Conservation (phyloP, 1,139 yeast genomes). For the Ogataea hybrid region DNA sequence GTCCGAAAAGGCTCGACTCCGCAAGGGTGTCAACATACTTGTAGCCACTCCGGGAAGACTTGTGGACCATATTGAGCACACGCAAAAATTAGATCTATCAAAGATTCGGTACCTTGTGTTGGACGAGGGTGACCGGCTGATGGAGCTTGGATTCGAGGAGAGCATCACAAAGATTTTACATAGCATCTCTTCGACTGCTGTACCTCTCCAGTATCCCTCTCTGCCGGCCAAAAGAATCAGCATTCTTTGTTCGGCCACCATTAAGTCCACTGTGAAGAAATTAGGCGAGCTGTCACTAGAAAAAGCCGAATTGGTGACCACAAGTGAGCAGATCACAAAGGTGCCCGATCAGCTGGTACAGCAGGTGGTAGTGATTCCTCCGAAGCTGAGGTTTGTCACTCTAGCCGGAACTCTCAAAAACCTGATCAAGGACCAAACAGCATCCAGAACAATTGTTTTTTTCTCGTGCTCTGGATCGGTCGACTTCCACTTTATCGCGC, state of each 20-base stretch:
- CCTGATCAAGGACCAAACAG: conserved; percentile 36
- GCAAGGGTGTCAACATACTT: conserved; percentile 85
- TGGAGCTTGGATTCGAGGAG: conserved; percentile 95
- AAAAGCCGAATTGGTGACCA: conserved; percentile 66
- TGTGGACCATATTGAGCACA: conserved; percentile 90
- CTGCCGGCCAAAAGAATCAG: conserved; percentile 74
- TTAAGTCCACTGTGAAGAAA: conserved; percentile 75
- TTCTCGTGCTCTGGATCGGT: conserved; percentile 95
- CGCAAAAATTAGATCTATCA: conserved; percentile 67
- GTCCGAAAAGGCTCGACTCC: conserved; percentile 82
- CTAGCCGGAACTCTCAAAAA: conserved; percentile 63
- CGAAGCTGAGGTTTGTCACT: conserved; percentile 83
- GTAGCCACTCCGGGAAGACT: conserved; percentile 94
- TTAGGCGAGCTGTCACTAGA: conserved; percentile 74
- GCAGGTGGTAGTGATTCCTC: conserved; percentile 78
- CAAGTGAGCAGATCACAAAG: conserved; percentile 34
- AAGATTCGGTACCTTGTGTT: conserved; percentile 79
- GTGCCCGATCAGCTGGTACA: conserved; percentile 94
- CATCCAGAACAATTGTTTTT: conserved; percentile 72
- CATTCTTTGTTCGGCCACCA: conserved; percentile 91
- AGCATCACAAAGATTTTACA: conserved; percentile 75
- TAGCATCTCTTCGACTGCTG: conserved; percentile 46
- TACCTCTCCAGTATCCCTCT: conserved; percentile 42
- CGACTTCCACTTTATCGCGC: conserved; percentile 79
- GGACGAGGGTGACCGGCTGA: conserved; percentile 94